These are phyloP conservation scores for Podila clonocystis DNA, from an alignment of 192 early-diverging fungal species.

Conservation along the genomic window DNA sequence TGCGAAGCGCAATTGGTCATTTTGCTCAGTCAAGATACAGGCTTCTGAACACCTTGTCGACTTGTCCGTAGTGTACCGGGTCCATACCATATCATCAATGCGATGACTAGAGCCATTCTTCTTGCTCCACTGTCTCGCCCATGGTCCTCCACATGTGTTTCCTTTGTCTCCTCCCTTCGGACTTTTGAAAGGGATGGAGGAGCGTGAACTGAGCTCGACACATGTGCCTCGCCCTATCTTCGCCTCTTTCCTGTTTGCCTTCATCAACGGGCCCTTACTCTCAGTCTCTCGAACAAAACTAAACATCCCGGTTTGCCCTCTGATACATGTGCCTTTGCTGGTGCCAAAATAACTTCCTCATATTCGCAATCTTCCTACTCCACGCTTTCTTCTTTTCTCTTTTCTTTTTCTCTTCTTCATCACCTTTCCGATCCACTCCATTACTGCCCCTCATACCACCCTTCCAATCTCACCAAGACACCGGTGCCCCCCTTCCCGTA, in stretches of 20 bases:
- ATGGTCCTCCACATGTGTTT: no score
- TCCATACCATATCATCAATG: no score
- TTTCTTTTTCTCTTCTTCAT: neutral
- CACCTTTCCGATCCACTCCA: neutral
- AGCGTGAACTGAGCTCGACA: neutral
- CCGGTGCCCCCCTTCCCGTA: constrained; percentile 9
- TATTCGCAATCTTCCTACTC: neutral
- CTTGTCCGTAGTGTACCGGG: no score
- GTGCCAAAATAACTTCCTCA: neutral
- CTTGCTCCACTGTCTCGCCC: no score
- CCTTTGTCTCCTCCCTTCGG: no score
- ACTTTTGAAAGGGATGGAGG: no score
- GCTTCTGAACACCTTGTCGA: no score
- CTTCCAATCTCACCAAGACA: constrained; percentile 38
- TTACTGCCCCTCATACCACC: constrained; percentile 1
- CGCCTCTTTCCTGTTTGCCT: neutral
- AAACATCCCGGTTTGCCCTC: neutral
- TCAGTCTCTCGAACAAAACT: neutral
- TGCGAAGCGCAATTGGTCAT: no score
- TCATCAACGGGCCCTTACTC: neutral
- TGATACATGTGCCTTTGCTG: neutral
- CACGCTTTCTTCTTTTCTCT: neutral
- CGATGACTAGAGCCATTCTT: no score
- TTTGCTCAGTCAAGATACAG: no score
- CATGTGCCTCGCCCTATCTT: neutral